Evolutionary conservation across 2,329 filamentous ascomycete genomes (phyloP), one percentile per base, ranked within the genome.

Genomic region (Paecilomyces sp.): DNA sequence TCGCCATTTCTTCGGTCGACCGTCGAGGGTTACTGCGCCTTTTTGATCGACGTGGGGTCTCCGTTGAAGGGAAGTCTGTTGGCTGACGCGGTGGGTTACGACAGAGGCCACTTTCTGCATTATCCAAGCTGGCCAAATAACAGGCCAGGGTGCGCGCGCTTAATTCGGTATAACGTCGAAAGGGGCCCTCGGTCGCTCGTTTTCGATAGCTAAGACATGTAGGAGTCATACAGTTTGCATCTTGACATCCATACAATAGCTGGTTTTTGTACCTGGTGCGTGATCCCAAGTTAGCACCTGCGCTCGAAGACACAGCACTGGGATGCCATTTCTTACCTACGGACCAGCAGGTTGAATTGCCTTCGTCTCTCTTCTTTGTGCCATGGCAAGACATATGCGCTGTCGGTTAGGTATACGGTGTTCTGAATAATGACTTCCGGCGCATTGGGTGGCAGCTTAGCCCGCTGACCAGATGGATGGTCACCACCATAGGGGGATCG

Each of bases 71-170:
- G 13, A 72, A 64, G 4, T 74, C 71, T 0, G 65, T 63, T 9
- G 68, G 60, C 12, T 67, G 59, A 50, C 66, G 69, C 6, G 72
- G 70, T 22, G 72, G 65, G 59, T 83, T 78, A 36, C 78, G 79
- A 67, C 91, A 96, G 0, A 96, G 77, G 2, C 84, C 85, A 60
- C 77, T 80, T 63, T 90, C 86, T 0, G 91, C 86, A 64, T 94
- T 85, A 66, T 92, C 89, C 69, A 91, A 87, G 67, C 88, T 90
- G 9, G 91, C 90, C 56, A 96, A 81, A 68, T 90, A 90, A 59
- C 90, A 84, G 12, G 92, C 92, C 33, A 96, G 76, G 1, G 89
- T 90, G 67, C 91, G 85, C 8, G 92, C 91, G 68, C 91, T 96
- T 54, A 91, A 85, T 24, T 88, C 83, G 60, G 88, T 96, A 67